These are phyloP conservation scores for Barnettozyma botsteinii DNA, from an alignment of 805 yeast genomes.

Conservation along the genomic window DNA sequence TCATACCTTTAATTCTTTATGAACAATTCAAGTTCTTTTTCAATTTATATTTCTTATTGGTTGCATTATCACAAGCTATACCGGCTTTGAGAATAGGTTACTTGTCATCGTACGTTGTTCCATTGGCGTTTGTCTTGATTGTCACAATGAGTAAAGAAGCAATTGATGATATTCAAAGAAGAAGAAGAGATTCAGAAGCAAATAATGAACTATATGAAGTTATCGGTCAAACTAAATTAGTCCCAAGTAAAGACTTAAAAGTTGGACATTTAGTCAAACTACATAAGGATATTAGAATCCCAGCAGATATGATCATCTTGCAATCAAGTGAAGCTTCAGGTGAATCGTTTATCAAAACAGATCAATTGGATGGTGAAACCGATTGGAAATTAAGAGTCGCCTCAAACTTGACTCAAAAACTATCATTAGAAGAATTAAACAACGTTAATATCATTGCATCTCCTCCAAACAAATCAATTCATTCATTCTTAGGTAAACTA, in stretches of 20 bases:
- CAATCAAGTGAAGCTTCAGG: slow-evolving; percentile 80
- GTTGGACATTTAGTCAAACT: slow-evolving; percentile 84
- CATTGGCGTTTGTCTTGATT: slow-evolving; percentile 83
- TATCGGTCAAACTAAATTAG: slow-evolving; percentile 38
- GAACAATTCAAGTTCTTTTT: slow-evolving; percentile 97
- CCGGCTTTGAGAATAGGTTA: slow-evolving; percentile 92
- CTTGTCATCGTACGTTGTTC: slow-evolving; percentile 86
- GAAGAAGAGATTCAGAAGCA: slow-evolving; percentile 85
- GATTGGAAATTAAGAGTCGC: slow-evolving; percentile 96
- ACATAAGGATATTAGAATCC: slow-evolving; percentile 79
- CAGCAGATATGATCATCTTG: slow-evolving; percentile 85
- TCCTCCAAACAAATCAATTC: slow-evolving; percentile 83
- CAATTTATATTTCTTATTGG: slow-evolving; percentile 84
- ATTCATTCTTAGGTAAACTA: slow-evolving; percentile 72
- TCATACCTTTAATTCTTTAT: slow-evolving; percentile 81
- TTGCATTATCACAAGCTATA: slow-evolving; percentile 88
- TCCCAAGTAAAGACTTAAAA: slow-evolving; percentile 54
- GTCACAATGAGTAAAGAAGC: slow-evolving; percentile 97
- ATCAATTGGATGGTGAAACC: slow-evolving; percentile 97
- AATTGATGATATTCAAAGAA: slow-evolving; percentile 83
- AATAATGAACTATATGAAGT: slow-evolving; percentile 81
- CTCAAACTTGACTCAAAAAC: slow-evolving; percentile 60
- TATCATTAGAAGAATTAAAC: slow-evolving; percentile 45
- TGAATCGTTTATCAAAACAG: slow-evolving; percentile 92
- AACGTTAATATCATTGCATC: slow-evolving; percentile 59